Conservation (phyloP, 2,329 filamentous ascomycete genomes). For the Fusarium liriodendri region DNA sequence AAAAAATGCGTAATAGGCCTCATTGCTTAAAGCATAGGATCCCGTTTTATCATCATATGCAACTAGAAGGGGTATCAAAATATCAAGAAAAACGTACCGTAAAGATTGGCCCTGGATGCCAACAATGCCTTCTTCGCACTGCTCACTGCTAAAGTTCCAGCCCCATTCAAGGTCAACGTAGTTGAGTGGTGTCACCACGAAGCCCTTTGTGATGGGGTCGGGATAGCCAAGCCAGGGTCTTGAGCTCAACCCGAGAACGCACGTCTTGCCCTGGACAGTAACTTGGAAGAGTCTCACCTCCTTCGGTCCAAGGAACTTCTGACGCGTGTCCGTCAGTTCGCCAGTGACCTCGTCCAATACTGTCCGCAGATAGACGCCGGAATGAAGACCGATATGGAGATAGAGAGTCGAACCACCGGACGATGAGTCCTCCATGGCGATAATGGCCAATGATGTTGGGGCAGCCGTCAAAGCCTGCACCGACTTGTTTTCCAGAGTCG, state of each 20-base stretch:
- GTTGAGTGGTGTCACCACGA: conserved; percentile 91
- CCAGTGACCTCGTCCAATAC: conserved; percentile 96
- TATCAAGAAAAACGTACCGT: conserved; percentile 68
- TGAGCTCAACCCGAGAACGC: conserved; percentile 90
- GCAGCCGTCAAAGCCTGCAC: conserved; percentile 93
- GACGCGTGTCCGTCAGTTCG: conserved; percentile 92
- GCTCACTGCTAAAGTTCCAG: conserved; percentile 96
- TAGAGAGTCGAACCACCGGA: conserved; percentile 90
- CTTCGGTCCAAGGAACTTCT: conserved; percentile 93
- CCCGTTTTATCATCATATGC: conserved; percentile 73
- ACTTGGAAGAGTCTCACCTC: conserved; percentile 91
- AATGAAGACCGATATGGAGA: conserved; percentile 94
- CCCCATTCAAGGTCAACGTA: conserved; percentile 92
- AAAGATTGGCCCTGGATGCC: conserved; percentile 91
- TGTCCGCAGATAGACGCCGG: conserved; percentile 94
- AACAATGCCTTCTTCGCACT: conserved; percentile 93
- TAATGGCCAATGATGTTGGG: conserved; percentile 89
- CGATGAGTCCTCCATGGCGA: conserved; percentile 94
- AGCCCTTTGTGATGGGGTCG: conserved; percentile 85
- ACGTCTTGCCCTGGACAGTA: conserved; percentile 85
- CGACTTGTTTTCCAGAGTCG: conserved; percentile 91
- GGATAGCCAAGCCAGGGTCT: conserved; percentile 97
- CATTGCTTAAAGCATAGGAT: conserved; percentile 68
- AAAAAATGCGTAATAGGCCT: conserved; percentile 66
- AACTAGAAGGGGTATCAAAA: conserved; percentile 47